These are phyloP conservation scores for Aspergillus cristatus DNA, from an alignment of 495 filamentous ascomycete species.

Conservation along the genomic window DNA sequence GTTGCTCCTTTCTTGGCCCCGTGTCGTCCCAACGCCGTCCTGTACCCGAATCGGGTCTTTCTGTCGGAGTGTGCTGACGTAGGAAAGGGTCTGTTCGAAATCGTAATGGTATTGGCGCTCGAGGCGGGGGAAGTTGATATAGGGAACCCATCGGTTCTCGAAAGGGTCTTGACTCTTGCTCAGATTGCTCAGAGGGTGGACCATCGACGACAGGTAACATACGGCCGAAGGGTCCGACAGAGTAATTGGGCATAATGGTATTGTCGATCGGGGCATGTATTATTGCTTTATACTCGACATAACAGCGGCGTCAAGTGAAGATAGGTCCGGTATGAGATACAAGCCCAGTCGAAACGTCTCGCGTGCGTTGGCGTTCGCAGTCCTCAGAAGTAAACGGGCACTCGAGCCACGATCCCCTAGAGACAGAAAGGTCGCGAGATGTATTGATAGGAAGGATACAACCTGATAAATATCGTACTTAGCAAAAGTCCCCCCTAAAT, in stretches of 20 bases:
- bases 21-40: conserved; percentile 9
- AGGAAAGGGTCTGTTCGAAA: conserved; percentile 35
- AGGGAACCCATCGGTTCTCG: conserved; percentile 29
- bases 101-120: conserved; percentile 28
- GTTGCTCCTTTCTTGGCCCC: conserved; percentile 22
- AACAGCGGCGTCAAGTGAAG: background rate
- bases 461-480: too few species aligned
- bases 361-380: too few species aligned
- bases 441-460: too few species aligned
- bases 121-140: conserved; percentile 45
- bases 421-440: too few species aligned
- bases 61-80: conserved; percentile 23
- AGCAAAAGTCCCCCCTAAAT: too few species aligned
- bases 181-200: conserved; percentile 16
- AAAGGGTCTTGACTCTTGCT: conserved; percentile 26
- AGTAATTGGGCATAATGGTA: conserved; percentile 34
- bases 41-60: conserved; percentile 18
- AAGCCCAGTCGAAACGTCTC: too few species aligned
- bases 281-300: conserved; percentile 1
- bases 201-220: conserved; percentile 33
- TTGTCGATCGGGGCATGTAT: background rate
- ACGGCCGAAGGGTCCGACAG: conserved; percentile 41
- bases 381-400: too few species aligned
- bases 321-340: too few species aligned
- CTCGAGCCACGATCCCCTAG: too few species aligned